phyloP scores from a whole-genome alignment of 306 rosid genomes.

The Ormosia emarginata region DNA sequence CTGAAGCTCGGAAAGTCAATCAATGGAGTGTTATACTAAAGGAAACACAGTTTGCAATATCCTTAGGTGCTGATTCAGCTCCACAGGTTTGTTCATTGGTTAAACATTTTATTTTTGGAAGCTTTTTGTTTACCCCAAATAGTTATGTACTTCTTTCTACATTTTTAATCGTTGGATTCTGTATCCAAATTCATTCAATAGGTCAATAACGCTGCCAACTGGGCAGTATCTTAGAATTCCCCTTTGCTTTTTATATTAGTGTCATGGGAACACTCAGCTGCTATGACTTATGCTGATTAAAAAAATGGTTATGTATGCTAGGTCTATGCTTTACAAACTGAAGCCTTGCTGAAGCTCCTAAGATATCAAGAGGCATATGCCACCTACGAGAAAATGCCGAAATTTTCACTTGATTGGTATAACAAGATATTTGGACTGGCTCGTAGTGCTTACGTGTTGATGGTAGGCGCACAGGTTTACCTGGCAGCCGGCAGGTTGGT shows the following conservation, averaged over 20 bases:
- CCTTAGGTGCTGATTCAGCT: conserved; percentile 70
- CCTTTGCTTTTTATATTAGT: background rate
- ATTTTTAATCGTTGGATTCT: background rate
- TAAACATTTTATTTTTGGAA: background rate
- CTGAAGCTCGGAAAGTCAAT: conserved; percentile 53
- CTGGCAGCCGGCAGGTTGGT: conserved; percentile 83
- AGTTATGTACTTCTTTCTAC: background rate
- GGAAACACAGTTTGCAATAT: conserved; percentile 65
- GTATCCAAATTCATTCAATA: background rate
- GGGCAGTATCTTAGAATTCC: background rate
- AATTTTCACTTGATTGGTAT: conserved; percentile 48
- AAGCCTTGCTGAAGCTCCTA: conserved; percentile 67
- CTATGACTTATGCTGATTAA: conserved; percentile 15
- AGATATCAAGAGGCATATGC: conserved; percentile 74
- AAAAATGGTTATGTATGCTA: conserved; percentile 16
- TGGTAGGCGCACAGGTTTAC: conserved; percentile 60
- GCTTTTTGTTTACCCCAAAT: background rate
- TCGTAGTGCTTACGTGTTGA: conserved; percentile 42
- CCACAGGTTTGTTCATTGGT: conserved; percentile 54
- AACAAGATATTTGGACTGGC: conserved; percentile 54
- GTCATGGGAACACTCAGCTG: background rate
- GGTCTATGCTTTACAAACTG: conserved; percentile 81
- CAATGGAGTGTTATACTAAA: conserved; percentile 62
- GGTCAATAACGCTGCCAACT: background rate
- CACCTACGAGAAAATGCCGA: conserved; percentile 54